Evolutionary conservation across 2,329 filamentous ascomycete species (phyloP).

Genomic region (Calonectria hawksworthii): DNA sequence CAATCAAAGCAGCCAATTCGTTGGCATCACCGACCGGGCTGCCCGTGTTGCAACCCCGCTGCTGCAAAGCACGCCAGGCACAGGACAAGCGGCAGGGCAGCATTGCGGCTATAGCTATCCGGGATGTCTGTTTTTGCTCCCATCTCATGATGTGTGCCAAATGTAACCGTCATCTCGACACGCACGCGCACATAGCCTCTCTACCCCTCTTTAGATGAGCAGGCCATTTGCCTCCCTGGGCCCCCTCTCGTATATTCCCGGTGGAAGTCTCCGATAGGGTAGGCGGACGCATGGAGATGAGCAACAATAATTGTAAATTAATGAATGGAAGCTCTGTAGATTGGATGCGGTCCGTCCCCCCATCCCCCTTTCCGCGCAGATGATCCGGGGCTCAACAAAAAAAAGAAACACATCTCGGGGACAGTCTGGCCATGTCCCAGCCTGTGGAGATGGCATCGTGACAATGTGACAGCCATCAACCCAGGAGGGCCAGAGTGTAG

Average conservation of each 20-base stretch:
- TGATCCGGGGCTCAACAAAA: slow-evolving; percentile 7
- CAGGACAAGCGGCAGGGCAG: not conserved
- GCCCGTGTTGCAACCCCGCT: not conserved
- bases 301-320: not conserved
- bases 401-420: slow-evolving; percentile 8
- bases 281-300: not conserved
- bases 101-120: slow-evolving; percentile 2
- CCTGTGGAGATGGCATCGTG: not conserved
- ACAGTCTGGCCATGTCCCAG: not conserved
- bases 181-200: not conserved
- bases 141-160: slow-evolving; percentile 1
- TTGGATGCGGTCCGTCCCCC: not conserved
- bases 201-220: slow-evolving; percentile 5
- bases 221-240: not conserved
- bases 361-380: not conserved
- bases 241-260: not conserved
- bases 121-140: not conserved
- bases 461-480: slow-evolving; percentile 4
- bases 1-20: not conserved
- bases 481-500: not conserved
- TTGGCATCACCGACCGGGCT: not conserved
- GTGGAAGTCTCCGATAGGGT: slow-evolving; percentile 9
- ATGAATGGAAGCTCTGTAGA: not conserved
- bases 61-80: not conserved
- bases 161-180: slow-evolving; percentile 11